Base-by-base conservation (phyloP, 495 filamentous ascomycete species). In the Podospora sp. region DNA sequence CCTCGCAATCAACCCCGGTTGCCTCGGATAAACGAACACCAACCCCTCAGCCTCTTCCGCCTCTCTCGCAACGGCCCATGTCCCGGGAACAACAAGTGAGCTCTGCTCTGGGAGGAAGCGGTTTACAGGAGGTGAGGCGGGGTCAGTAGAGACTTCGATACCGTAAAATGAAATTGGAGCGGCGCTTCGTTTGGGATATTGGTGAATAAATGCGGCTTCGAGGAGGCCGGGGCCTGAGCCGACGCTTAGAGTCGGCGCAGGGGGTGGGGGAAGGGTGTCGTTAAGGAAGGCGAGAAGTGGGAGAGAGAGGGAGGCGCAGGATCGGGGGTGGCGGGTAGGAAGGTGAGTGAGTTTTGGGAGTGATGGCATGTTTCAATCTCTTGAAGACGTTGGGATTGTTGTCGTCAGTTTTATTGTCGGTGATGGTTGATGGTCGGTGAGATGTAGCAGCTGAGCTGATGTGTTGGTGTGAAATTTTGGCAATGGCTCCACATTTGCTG, bases 171-270 rank as follows among this genome's bases (percentile, higher is more conserved):
- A 69, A 1, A 24, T 27, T 8, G 60, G 60, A 0, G 25, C 36
- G 0, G 53, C 5, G 0, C 63, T 53, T 33, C 71, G 71, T 0
- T 16, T 2, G 0, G 68, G 71, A 33, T 67, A 60, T 8, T 58
- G 51, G 3, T 67, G 22, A 6, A 75, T 64, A 8, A 75, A 51
- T 0, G 71, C 35, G n/a, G 72, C 72, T 50, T 75, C 72, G 18
- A 75, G 64, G 2, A 75, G 68, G 27, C 72, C 72, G 16, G 71
- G 71, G 1, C 72, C 72, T 51, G 72, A 73, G 0, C 72, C 72
- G 35, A 75, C 24, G 57, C 68, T 71, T 49, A 75, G 65, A 0
- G 68, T 62, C 0, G 68, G 18, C 0, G 16, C 14, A 2, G 71
- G 71, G 8, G 71, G 72, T 5, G 27, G 6, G 12, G 72, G 72